Evolutionary conservation across 441 rosid species (phyloP).

Genomic region (Jatropha podagrica): DNA sequence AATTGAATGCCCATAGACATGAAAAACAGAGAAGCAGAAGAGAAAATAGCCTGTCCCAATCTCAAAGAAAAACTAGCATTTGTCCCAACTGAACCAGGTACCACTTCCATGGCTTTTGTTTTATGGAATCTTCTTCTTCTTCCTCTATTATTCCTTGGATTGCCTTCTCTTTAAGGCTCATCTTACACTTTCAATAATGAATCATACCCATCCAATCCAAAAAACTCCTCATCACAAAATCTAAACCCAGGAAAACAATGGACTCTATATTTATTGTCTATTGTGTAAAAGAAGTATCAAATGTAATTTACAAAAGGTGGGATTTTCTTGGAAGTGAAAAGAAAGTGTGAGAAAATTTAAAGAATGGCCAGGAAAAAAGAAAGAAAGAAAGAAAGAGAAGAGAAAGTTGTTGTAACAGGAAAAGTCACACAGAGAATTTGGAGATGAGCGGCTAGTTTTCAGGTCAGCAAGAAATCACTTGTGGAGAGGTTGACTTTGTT

Average conservation of each 20-base stretch:
- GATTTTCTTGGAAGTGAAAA: neutral
- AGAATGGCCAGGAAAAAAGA: neutral
- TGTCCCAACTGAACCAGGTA: conserved; percentile 77
- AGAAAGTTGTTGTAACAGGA: neutral
- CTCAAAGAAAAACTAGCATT: conserved; percentile 73
- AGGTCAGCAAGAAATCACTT: too few relatives aligned
- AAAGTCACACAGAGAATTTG: too few relatives aligned
- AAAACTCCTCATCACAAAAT: conserved; percentile 20
- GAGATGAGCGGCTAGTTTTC: too few relatives aligned
- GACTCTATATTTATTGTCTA: too few relatives aligned
- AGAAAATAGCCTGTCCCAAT: conserved; percentile 69
- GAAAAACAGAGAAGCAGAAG: conserved; percentile 76
- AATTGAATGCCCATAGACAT: conserved; percentile 79
- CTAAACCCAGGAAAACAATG: neutral
- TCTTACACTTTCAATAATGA: conserved; percentile 9
- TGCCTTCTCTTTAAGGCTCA: conserved; percentile 21
- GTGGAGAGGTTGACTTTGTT: neutral
- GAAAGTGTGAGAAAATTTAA: neutral
- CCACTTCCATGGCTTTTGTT: conserved; percentile 42
- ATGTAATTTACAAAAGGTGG: conserved; percentile 5
- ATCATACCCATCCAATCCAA: neutral
- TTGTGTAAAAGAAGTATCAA: neutral
- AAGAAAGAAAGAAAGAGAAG: neutral
- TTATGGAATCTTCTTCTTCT: conserved; percentile 15
- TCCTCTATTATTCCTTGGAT: conserved; percentile 5